Percentiles rank a stretch among this genome's conserved stretches.
phyloP scores from a whole-genome alignment of 805 yeast genomes.

The Saitoella complicata region DNA sequence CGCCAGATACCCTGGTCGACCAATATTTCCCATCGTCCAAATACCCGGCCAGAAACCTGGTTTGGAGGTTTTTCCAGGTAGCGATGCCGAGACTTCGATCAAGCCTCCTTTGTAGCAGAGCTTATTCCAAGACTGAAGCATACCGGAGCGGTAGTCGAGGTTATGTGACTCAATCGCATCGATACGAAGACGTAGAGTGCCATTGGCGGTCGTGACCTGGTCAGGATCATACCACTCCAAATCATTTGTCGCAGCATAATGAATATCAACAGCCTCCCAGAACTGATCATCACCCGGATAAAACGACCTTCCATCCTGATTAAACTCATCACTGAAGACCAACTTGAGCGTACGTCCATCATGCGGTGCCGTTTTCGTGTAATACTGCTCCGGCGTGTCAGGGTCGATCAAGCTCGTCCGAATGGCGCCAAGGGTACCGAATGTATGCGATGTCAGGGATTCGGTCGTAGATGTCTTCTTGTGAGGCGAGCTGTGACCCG shows the following conservation, averaged over 20 bases:
- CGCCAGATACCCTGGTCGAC: slow-evolving; percentile 78
- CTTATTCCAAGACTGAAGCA: slow-evolving; percentile 87
- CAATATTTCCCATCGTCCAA: slow-evolving; percentile 89
- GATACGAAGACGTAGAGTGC: slow-evolving; percentile 50
- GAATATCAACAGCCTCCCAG: slow-evolving; percentile 69
- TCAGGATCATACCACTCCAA: slow-evolving; percentile 94
- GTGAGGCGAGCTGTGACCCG: slow-evolving; percentile 32
- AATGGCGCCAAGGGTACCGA: slow-evolving; percentile 41
- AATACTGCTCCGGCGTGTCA: slow-evolving; percentile 48
- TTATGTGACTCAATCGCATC: slow-evolving; percentile 74
- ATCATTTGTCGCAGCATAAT: slow-evolving; percentile 78
- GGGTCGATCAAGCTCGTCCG: slow-evolving; percentile 47
- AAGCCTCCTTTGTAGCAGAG: slow-evolving; percentile 76
- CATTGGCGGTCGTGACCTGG: slow-evolving; percentile 62
- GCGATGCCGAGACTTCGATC: slow-evolving; percentile 55
- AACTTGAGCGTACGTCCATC: slow-evolving; percentile 60
- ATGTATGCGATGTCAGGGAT: slow-evolving; percentile 31
- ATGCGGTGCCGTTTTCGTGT: slow-evolving; percentile 28
- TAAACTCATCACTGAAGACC: slow-evolving; percentile 84
- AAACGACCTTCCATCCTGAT: slow-evolving; percentile 76
- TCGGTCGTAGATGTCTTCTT: background rate
- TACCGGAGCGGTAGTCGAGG: slow-evolving; percentile 71
- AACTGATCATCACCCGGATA: slow-evolving; percentile 85
- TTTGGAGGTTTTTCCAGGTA: slow-evolving; percentile 65
- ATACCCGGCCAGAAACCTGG: slow-evolving; percentile 93